These are phyloP conservation scores for Rhizopogon vulgaris DNA, from an alignment of 768 basidiomycete species.

Conservation along the genomic window DNA sequence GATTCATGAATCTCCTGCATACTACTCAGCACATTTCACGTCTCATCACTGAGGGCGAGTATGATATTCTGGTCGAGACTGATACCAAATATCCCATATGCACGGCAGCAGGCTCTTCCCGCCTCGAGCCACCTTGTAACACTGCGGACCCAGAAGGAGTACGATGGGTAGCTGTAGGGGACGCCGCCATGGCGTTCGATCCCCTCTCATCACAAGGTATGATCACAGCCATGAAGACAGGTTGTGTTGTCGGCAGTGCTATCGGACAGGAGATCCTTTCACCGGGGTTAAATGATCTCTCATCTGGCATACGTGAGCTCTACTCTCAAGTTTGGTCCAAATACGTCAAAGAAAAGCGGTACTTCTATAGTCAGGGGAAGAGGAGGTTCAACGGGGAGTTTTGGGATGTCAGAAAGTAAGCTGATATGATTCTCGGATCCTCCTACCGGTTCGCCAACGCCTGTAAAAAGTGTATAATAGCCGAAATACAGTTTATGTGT, in stretches of 20 bases:
- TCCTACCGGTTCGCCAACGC: background rate
- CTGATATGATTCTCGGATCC: background rate
- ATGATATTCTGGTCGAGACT: slow-evolving; percentile 12
- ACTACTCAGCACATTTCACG: slow-evolving; percentile 18
- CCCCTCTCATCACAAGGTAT: slow-evolving; percentile 36
- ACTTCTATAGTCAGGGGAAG: slow-evolving; percentile 1
- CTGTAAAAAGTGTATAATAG: background rate
- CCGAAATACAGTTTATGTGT: background rate
- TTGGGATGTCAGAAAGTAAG: background rate
- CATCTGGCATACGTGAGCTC: background rate
- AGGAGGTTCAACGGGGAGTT: slow-evolving; percentile 4
- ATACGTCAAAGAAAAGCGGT: background rate
- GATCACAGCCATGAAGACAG: slow-evolving; percentile 29
- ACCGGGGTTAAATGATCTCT: background rate
- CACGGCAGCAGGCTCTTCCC: slow-evolving; percentile 26
- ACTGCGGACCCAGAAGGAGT: slow-evolving; percentile 2
- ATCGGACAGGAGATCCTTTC: slow-evolving; percentile 1
- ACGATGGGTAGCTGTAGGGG: slow-evolving; percentile 30
- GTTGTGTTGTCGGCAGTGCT: slow-evolving; percentile 18
- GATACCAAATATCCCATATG: slow-evolving; percentile 12
- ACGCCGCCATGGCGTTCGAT: slow-evolving; percentile 34
- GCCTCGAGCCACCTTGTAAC: slow-evolving; percentile 16
- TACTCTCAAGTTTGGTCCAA: slow-evolving; percentile 4
- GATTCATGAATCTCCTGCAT: slow-evolving; percentile 25
- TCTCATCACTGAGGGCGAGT: slow-evolving; percentile 15